phyloP scores from a whole-genome alignment of 1,284 basidiomycete species.

The Cutaneotrichosporon spelunceum region DNA sequence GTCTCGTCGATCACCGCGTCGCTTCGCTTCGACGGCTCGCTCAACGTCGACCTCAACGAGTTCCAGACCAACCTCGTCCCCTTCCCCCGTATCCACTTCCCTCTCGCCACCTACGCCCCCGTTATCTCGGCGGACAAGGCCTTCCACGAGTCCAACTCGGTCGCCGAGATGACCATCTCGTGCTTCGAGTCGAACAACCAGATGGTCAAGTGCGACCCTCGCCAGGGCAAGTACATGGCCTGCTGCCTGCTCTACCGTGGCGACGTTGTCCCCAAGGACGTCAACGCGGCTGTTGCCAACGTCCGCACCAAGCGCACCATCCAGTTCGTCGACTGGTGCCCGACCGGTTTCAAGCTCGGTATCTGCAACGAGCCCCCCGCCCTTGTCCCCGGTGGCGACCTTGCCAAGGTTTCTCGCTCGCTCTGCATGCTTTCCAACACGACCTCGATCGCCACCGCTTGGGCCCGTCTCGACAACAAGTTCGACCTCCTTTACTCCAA shows the following conservation, averaged over 20 bases:
- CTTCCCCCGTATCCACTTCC: constrained; percentile 98
- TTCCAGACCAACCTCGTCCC: constrained; percentile 99
- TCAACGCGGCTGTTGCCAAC: constrained; percentile 84
- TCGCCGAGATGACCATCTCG: constrained; percentile 96
- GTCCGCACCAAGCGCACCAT: constrained; percentile 98
- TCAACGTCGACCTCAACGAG: constrained; percentile 97
- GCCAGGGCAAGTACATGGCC: constrained; percentile 96
- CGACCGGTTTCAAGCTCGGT: constrained; percentile 95
- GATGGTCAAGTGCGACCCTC: constrained; percentile 97
- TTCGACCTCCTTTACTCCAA: constrained; percentile 95
- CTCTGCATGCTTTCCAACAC: constrained; percentile 88
- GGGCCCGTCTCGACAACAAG: constrained; percentile 96
- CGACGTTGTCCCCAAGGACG: constrained; percentile 97
- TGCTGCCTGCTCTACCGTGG: constrained; percentile 88
- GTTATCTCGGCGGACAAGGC: constrained; percentile 75
- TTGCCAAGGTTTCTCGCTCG: constrained; percentile 89
- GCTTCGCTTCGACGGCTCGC: constrained; percentile 92
- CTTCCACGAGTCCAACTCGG: constrained; percentile 94
- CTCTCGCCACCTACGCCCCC: constrained; percentile 91
- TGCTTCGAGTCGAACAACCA: constrained; percentile 98
- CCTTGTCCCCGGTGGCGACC: constrained; percentile 86
- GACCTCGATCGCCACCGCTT: constrained; percentile 76
- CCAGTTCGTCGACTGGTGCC: constrained; percentile 95
- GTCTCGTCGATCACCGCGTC: constrained; percentile 98
- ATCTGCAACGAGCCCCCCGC: constrained; percentile 96